Base-by-base conservation (phyloP, 73 alveolate genomes). In the Chromera velia region DNA sequence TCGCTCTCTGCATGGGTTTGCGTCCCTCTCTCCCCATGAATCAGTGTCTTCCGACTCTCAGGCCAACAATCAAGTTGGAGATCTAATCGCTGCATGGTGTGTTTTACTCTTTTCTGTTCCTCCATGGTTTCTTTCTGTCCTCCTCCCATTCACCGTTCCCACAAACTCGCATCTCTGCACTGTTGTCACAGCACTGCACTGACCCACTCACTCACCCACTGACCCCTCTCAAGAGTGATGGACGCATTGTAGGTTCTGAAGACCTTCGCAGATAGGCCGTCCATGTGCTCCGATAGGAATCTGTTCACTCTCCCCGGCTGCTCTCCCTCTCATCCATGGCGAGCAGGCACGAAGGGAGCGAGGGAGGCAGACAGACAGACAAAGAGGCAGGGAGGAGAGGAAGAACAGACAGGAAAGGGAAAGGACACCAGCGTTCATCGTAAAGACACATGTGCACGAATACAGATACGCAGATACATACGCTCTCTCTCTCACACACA, bases 161-260 rank as follows among this genome's bases (percentile, higher is more conserved):
- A n/a, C n/a, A n/a, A n/a, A n/a, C n/a, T n/a, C n/a, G n/a, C n/a
- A n/a, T n/a, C n/a, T n/a, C n/a, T n/a, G n/a, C n/a, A n/a, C n/a
- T n/a, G n/a, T n/a, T n/a, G n/a, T n/a, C n/a, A n/a, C n/a, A n/a
- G n/a, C n/a, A n/a, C n/a, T n/a, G n/a, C n/a, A n/a, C n/a, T n/a
- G n/a, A n/a, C n/a, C n/a, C n/a, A n/a, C n/a, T n/a, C n/a, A n/a
- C n/a, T n/a, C n/a, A n/a, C n/a, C n/a, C n/a, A n/a, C n/a, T 65
- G 83, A 81, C 91, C 86, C 77, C 85, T 72, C 88, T 96, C 91
- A 72, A 96, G 90, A 9, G 98, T 94, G 75, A 86, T 84, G 64
- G 98, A 93, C 48, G 99, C 99, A 87, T 96, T 96, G 89, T 94
- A 96, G 31, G 99, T 96, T 80, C 99, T 91, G 78, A 96, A 96